A percentile compares a stretch with the other conserved stretches of the same genome.
phyloP scores from a whole-genome alignment of 2,329 filamentous ascomycete genomes.

The Boeremia lycopersici region DNA sequence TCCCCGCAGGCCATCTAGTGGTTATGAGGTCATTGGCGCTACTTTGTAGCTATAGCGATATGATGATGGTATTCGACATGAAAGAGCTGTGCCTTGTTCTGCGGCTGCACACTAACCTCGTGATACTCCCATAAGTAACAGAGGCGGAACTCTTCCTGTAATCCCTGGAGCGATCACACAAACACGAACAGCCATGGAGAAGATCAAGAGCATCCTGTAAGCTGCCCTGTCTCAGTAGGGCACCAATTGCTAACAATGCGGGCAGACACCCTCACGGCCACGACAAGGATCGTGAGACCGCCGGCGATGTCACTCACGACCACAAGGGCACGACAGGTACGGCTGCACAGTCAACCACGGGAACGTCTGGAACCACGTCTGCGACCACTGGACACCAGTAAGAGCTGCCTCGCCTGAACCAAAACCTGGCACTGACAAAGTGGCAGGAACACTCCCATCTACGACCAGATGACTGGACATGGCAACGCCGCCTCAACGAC shows the following conservation, averaged over 20 bases:
- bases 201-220: conserved; percentile 53
- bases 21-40: conserved; percentile 17
- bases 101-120: conserved; percentile 1
- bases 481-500: conserved; percentile 6
- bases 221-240: conserved; percentile 6
- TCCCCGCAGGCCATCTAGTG: conserved; percentile 16
- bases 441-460: conserved; percentile 29
- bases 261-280: conserved; percentile 43
- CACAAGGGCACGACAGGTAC: conserved; percentile 21
- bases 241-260: conserved; percentile 22
- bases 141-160: conserved; percentile 5
- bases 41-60: conserved; percentile 14
- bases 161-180: conserved; percentile 18
- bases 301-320: conserved; percentile 22
- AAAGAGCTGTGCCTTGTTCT: conserved; percentile 32
- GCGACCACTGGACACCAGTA: background rate
- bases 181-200: conserved; percentile 42
- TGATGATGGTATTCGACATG: conserved; percentile 23
- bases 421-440: background rate
- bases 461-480: conserved; percentile 34
- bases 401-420: background rate
- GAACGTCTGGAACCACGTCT: background rate
- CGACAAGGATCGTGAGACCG: conserved; percentile 44
- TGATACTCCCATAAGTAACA: conserved; percentile 2
- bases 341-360: conserved; percentile 5